Evolutionary conservation across 768 basidiomycete species (phyloP).

Genomic region (Suillus spraguei): DNA sequence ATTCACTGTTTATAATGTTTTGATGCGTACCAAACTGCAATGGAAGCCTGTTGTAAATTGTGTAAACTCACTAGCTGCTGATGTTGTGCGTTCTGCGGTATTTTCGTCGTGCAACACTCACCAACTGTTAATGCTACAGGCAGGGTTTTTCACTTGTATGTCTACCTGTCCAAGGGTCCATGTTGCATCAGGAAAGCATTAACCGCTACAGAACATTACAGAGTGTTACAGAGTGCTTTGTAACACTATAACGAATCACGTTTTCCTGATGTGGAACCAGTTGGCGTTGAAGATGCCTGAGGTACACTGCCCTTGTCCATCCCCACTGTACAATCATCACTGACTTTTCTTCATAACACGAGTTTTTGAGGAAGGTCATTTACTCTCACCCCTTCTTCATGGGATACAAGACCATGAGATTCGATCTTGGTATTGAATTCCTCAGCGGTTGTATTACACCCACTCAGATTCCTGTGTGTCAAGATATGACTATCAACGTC

Average conservation of each 20-base stretch:
- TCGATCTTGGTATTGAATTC: not conserved
- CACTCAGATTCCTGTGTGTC: not conserved
- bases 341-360: not conserved
- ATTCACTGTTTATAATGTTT: slow-evolving; percentile 16
- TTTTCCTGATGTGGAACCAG: too few relatives aligned
- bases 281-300: not conserved
- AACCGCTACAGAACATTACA: too few relatives aligned
- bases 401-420: not conserved
- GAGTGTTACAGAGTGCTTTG: too few relatives aligned
- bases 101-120: not conserved
- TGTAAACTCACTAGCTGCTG: not conserved
- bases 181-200: too few relatives aligned
- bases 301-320: not conserved
- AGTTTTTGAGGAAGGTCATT: not conserved
- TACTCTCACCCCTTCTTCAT: not conserved
- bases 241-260: too few relatives aligned
- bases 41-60: slow-evolving; percentile 26
- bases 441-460: slow-evolving; percentile 7
- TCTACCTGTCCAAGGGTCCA: not conserved
- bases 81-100: not conserved
- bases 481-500: too few relatives aligned
- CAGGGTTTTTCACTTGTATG: not conserved
- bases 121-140: not conserved
- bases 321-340: not conserved
- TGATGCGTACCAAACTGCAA: slow-evolving; percentile 17